Percentiles rank a stretch among this genome's conserved stretches.
These are phyloP conservation scores for Diutina mesorugosa DNA, from an alignment of 1,139 yeast species.

Conservation along the genomic window DNA sequence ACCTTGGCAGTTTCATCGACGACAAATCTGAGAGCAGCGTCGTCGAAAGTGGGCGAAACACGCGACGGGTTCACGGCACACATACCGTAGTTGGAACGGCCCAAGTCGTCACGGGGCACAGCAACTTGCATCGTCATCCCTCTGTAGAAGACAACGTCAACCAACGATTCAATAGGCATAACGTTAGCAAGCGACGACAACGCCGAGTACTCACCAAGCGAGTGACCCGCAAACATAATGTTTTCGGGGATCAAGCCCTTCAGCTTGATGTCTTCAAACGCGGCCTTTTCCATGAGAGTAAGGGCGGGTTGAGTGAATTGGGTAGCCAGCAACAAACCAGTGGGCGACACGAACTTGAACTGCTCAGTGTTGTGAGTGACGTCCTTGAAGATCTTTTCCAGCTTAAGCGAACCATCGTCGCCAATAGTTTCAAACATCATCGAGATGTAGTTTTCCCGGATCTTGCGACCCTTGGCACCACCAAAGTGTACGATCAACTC, in stretches of 20 bases:
- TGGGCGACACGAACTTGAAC: slow-evolving; percentile 81
- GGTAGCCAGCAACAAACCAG: slow-evolving; percentile 93
- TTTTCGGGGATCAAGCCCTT: slow-evolving; percentile 93
- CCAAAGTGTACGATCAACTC: slow-evolving; percentile 94
- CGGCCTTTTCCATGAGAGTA: slow-evolving; percentile 98
- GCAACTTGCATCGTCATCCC: slow-evolving; percentile 99
- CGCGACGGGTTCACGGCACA: slow-evolving; percentile 96
- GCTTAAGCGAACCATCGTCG: slow-evolving; percentile 68
- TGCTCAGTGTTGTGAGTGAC: slow-evolving; percentile 74
- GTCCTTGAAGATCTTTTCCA: slow-evolving; percentile 92
- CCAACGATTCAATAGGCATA: slow-evolving; percentile 96
- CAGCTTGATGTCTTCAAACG: slow-evolving; percentile 92
- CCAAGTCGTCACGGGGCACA: slow-evolving; percentile 88
- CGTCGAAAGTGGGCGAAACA: slow-evolving; percentile 77
- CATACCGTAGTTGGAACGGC: slow-evolving; percentile 99
- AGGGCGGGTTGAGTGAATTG: slow-evolving; percentile 99
- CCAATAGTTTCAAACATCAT: slow-evolving; percentile 97
- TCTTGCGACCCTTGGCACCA: slow-evolving; percentile 93
- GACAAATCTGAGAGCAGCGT: slow-evolving; percentile 88
- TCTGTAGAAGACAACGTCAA: slow-evolving; percentile 97
- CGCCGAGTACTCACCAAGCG: slow-evolving; percentile 97
- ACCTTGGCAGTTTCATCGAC: slow-evolving; percentile 75
- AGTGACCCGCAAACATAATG: slow-evolving; percentile 96
- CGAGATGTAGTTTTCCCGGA: slow-evolving; percentile 85
- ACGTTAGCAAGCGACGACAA: slow-evolving; percentile 94